Conservation (phyloP, 176 grass and related monocot genomes). For the Carex cristatella region DNA sequence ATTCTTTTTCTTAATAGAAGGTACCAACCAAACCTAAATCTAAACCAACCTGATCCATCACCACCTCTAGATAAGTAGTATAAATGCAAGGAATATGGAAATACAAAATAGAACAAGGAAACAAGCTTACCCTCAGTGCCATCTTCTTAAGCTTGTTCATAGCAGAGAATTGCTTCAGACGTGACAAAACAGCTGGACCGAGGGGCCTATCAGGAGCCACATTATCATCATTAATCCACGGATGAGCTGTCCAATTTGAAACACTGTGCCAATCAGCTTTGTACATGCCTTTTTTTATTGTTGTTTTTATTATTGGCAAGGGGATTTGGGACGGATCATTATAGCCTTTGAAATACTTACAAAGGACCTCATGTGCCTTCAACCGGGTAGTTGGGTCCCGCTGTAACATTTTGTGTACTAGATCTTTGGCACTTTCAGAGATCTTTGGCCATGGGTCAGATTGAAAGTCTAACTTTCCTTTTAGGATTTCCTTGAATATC, state of each 20-base stretch:
- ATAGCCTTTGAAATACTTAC: slow-evolving; percentile 48
- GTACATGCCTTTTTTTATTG: neutral
- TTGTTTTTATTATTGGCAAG: neutral
- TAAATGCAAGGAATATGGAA: slow-evolving; percentile 3
- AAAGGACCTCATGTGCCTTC: slow-evolving; percentile 91
- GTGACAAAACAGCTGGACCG: slow-evolving; percentile 90
- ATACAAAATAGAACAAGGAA: slow-evolving; percentile 13
- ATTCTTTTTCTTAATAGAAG: neutral
- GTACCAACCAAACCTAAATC: neutral
- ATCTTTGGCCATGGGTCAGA: slow-evolving; percentile 91
- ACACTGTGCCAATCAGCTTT: neutral
- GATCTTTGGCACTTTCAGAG: slow-evolving; percentile 91
- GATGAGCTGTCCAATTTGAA: slow-evolving; percentile 60
- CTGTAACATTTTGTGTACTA: slow-evolving; percentile 79
- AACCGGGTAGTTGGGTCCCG: slow-evolving; percentile 66
- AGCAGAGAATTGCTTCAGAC: slow-evolving; percentile 90
- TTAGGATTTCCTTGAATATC: slow-evolving; percentile 90
- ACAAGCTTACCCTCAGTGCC: slow-evolving; percentile 64
- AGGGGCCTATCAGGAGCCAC: slow-evolving; percentile 95
- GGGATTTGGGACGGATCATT: neutral
- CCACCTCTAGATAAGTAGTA: neutral
- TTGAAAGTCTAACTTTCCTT: slow-evolving; percentile 86
- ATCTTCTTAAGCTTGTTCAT: slow-evolving; percentile 99
- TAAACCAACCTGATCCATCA: neutral
- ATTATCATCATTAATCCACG: slow-evolving; percentile 96